Percentiles rank a stretch among this genome's conserved stretches.
phyloP scores from a whole-genome alignment of 1,284 basidiomycete species.

The Golubevia pallescens region DNA sequence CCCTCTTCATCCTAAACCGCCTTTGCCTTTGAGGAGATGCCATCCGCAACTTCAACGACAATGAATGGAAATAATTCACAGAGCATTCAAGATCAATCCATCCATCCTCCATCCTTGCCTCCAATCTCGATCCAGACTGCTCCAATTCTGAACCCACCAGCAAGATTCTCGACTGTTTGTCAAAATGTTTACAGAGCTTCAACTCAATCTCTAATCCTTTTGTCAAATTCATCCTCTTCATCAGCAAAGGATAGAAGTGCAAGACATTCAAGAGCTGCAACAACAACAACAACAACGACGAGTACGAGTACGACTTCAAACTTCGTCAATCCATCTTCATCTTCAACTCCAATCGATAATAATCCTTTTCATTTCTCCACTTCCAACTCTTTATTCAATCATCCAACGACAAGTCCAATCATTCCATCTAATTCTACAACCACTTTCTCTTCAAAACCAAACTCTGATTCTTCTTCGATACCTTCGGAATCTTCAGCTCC shows the following conservation, averaged over 20 bases:
- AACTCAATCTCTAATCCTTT: constrained; percentile 8
- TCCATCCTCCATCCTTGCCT: constrained; percentile 13
- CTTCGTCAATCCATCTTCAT: not conserved
- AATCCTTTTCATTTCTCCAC: not conserved
- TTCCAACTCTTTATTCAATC: not conserved
- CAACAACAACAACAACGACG: not conserved
- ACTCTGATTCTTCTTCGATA: not conserved
- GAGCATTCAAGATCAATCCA: too few species aligned
- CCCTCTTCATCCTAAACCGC: not conserved
- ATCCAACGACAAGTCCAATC: constrained; percentile 1
- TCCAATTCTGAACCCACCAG: constrained; percentile 34
- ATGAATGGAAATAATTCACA: too few species aligned
- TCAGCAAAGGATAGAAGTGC: not conserved
- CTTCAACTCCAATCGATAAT: not conserved
- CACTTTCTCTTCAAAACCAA: not conserved
- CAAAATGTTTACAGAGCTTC: constrained; percentile 46
- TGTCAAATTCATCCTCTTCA: constrained; percentile 2
- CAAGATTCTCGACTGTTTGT: constrained; percentile 39
- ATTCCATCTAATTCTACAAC: constrained; percentile 1
- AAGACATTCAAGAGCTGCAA: not conserved
- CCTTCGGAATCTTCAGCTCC: not conserved
- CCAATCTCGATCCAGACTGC: constrained; percentile 20
- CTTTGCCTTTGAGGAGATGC: too few species aligned
- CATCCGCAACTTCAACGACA: too few species aligned
- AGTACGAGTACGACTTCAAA: too few species aligned